Evolutionary conservation across 1,284 basidiomycete genomes (phyloP), one percentile per base, ranked within the genome.

Genomic region (Coniferiporia weirii): DNA sequence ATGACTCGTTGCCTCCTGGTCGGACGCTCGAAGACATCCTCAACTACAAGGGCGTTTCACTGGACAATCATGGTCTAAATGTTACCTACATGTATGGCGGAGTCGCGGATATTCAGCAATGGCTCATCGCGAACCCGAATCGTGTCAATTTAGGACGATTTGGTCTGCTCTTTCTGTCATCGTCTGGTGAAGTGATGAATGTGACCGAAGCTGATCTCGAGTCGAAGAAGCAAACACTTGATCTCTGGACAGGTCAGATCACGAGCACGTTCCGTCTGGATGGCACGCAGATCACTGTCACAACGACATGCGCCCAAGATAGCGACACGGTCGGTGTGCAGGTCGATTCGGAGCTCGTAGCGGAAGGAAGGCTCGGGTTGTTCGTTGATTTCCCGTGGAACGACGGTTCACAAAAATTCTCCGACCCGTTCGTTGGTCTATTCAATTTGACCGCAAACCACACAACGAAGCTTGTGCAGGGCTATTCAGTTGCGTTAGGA

Each of bases 341-440:
- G 9, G 64, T 84, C 51, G 52, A 66, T 0, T 83, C 81, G 12
- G 17, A 70, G 1, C 70, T 82, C 15, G 45, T 84, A 6, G 17
- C 63, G 22, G 60, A 66, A n/a, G 74, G 75, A 4, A 69, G 69
- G 49, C 67, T 83, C 4, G 79, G 76, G 0, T 19, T 83, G 0
- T 83, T 82, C 68, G 62, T 85, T n/a, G 82, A 85, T 66, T 84
- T 81, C 65, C 82, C 82, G 7, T 85, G 81, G 81, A 80, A 79
- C 66, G 82, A 83, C 62, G 83, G 82, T 3, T 71, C 66, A 45
- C 59, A 69, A 19, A 83, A 84, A 64, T 85, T 84, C 67, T 74
- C 75, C 22, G 82, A 79, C 6, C 82, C 82, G 0, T 83, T 82
- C 64, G 83, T 85, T 0, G 83, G 82, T 1, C 67, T 68, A 17